phyloP scores from a whole-genome alignment of 192 early-diverging fungal genomes.

The Linnemannia elongata region DNA sequence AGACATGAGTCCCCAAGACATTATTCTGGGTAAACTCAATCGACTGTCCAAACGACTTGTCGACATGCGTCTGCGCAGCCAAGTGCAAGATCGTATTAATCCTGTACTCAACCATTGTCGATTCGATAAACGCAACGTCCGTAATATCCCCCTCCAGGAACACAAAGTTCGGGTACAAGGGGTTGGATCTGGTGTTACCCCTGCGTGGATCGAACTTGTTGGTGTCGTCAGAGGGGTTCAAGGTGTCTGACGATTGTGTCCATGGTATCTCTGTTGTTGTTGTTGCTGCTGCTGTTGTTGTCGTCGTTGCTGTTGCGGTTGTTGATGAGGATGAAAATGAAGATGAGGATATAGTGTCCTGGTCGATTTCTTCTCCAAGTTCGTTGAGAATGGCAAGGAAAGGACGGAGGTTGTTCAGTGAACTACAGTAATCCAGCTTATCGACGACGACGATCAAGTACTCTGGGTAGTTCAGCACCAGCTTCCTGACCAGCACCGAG shows the following conservation, averaged over 20 bases:
- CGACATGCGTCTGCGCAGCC: constrained; percentile 87
- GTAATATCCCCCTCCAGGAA: constrained; percentile 74
- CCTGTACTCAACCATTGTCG: constrained; percentile 72
- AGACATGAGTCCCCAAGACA: constrained; percentile 85
- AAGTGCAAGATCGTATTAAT: constrained; percentile 84
- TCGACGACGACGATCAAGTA: constrained; percentile 78
- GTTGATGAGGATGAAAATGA: not conserved
- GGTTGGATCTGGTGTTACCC: not conserved
- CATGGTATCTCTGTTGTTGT: not conserved
- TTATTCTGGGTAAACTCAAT: constrained; percentile 85
- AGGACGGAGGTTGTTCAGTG: constrained; percentile 66
- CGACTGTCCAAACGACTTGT: constrained; percentile 89
- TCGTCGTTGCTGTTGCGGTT: not conserved
- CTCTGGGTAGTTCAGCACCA: constrained; percentile 76
- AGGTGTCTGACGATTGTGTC: not conserved
- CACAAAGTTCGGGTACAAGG: constrained; percentile 26
- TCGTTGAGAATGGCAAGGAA: not conserved
- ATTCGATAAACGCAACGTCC: constrained; percentile 71
- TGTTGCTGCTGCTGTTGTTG: not conserved
- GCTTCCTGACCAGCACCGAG: constrained; percentile 71
- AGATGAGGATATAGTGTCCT: not conserved
- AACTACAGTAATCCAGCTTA: constrained; percentile 86
- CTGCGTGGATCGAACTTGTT: not conserved
- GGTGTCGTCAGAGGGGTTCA: not conserved
- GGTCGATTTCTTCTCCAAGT: not conserved